Evolutionary conservation across 495 filamentous ascomycete species (phyloP).

Genomic region (Melanomma pulvis-pyrius): DNA sequence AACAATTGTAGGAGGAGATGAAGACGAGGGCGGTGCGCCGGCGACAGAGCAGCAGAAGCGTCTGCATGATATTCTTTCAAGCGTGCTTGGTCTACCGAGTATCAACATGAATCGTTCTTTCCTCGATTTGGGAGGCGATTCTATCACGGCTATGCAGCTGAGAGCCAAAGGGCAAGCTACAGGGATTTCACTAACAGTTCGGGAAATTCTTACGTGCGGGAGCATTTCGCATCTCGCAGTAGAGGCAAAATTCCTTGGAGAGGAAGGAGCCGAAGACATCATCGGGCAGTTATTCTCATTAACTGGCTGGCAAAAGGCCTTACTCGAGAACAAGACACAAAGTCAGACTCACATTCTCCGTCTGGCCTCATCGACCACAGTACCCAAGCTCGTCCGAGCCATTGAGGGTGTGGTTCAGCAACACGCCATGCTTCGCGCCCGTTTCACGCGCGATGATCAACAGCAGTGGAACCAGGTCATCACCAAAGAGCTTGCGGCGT

Average conservation of each 20-base stretch:
- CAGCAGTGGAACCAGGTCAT: constrained; percentile 25
- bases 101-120: constrained; percentile 32
- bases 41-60: constrained; percentile 18
- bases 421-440: constrained; percentile 37
- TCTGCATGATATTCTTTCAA: constrained; percentile 19
- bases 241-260: constrained; percentile 17
- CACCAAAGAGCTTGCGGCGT: constrained; percentile 32
- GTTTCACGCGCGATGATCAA: constrained; percentile 17
- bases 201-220: constrained; percentile 29
- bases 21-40: constrained; percentile 10
- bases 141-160: constrained; percentile 36
- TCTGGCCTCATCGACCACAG: constrained; percentile 53
- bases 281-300: constrained; percentile 61
- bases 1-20: not conserved
- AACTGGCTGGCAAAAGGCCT: constrained; percentile 72
- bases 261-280: constrained; percentile 19
- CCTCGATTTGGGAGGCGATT: constrained; percentile 29
- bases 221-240: constrained; percentile 26
- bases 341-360: constrained; percentile 61
- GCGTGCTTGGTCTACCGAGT: constrained; percentile 25
- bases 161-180: constrained; percentile 17
- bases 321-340: constrained; percentile 58
- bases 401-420: constrained; percentile 27
- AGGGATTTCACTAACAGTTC: constrained; percentile 31
- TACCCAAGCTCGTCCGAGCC: constrained; percentile 49